A percentile compares a stretch with the other conserved stretches of the same genome.
phyloP scores from a whole-genome alignment of 2,329 filamentous ascomycete species.

The Aureobasidium subglaciale region DNA sequence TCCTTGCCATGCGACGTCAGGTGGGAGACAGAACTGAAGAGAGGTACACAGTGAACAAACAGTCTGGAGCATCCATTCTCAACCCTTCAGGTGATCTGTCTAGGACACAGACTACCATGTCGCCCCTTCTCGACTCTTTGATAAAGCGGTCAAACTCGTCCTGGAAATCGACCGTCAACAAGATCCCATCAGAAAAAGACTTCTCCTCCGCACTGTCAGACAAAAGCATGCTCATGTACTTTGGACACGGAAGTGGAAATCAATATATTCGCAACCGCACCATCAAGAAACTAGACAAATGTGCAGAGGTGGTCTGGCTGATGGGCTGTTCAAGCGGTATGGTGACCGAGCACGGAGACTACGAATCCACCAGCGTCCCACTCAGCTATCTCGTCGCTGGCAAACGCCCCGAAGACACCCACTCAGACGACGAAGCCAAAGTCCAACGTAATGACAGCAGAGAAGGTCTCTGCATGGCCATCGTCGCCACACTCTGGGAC shows the following conservation, averaged over 20 bases:
- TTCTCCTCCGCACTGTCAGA: slow-evolving; percentile 61
- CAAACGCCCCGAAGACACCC: slow-evolving; percentile 28
- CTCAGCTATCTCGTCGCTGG: slow-evolving; percentile 89
- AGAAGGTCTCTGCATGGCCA: slow-evolving; percentile 48
- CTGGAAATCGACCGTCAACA: slow-evolving; percentile 65
- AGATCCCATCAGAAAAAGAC: slow-evolving; percentile 66
- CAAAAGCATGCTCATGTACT: slow-evolving; percentile 77
- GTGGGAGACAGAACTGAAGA: slow-evolving; percentile 4
- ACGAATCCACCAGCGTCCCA: slow-evolving; percentile 84
- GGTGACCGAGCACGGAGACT: slow-evolving; percentile 73
- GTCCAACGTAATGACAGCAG: slow-evolving; percentile 13
- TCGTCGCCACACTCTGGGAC: slow-evolving; percentile 93
- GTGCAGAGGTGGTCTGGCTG: slow-evolving; percentile 56
- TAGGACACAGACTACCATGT: slow-evolving; percentile 70
- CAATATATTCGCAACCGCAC: slow-evolving; percentile 87
- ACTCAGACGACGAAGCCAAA: background rate
- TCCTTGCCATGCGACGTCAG: slow-evolving; percentile 48
- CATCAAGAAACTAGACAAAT: slow-evolving; percentile 58
- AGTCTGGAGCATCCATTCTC: slow-evolving; percentile 68
- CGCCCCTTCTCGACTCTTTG: slow-evolving; percentile 52
- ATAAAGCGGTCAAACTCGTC: background rate
- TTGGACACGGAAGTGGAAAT: slow-evolving; percentile 89
- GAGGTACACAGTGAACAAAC: slow-evolving; percentile 43
- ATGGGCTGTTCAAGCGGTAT: slow-evolving; percentile 91
- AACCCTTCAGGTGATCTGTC: slow-evolving; percentile 82